phyloP scores from a whole-genome alignment of 495 filamentous ascomycete genomes.

The Neurospora tetrasperma region DNA sequence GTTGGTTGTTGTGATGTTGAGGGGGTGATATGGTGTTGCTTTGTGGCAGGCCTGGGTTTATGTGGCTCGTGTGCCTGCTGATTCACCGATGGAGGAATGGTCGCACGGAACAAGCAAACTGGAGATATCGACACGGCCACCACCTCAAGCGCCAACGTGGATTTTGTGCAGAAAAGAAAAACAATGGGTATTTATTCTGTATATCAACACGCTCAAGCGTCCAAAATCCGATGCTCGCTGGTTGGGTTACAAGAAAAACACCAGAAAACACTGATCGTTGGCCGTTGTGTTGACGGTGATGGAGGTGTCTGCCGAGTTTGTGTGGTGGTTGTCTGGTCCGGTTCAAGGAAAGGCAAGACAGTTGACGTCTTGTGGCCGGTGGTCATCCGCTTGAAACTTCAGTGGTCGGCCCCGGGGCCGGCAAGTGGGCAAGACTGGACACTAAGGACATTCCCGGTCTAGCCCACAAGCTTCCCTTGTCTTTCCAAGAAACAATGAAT shows the following conservation, averaged over 20 bases:
- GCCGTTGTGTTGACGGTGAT: not conserved
- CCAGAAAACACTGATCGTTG: not conserved
- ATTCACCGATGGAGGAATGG: not conserved
- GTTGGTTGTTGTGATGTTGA: not conserved
- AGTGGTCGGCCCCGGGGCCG: too few relatives aligned
- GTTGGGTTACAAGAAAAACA: not conserved
- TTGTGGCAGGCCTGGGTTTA: not conserved
- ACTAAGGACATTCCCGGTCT: too few relatives aligned
- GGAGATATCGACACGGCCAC: not conserved
- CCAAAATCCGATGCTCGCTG: not conserved
- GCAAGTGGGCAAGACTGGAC: too few relatives aligned
- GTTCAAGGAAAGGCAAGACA: not conserved
- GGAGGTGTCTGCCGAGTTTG: not conserved
- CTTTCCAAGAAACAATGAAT: too few relatives aligned
- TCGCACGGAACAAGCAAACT: not conserved
- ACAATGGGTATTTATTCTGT: not conserved
- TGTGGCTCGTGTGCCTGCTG: not conserved
- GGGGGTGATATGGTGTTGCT: too few relatives aligned
- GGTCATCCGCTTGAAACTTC: too few relatives aligned
- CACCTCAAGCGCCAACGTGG: not conserved
- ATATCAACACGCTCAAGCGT: not conserved
- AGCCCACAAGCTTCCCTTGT: too few relatives aligned
- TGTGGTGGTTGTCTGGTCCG: not conserved
- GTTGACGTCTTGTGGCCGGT: not conserved
- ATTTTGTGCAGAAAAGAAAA: not conserved